Evolutionary conservation across 306 rosid species (phyloP).

Genomic region (Sphenostylis stenocarpa): DNA sequence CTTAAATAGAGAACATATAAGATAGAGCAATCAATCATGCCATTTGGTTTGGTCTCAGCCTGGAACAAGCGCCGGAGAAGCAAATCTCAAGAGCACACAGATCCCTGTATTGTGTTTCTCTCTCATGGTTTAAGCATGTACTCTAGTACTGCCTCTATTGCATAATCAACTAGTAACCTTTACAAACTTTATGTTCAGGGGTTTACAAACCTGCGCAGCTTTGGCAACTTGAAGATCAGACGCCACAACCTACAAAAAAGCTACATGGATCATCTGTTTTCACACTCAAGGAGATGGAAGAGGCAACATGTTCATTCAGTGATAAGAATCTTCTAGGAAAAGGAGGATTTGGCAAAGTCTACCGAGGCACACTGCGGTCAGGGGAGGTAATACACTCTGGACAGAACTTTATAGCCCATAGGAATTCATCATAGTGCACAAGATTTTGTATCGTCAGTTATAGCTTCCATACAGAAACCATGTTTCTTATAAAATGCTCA

Average conservation of each 20-base stretch:
- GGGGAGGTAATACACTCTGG: conserved; percentile 64
- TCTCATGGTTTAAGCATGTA: background rate
- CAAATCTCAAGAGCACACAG: conserved; percentile 72
- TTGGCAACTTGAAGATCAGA: conserved; percentile 84
- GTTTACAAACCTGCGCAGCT: conserved; percentile 69
- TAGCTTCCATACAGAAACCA: conserved; percentile 7
- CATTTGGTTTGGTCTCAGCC: conserved; percentile 87
- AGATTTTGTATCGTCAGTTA: background rate
- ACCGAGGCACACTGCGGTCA: conserved; percentile 69
- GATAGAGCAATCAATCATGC: conserved; percentile 53
- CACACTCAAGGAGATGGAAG: conserved; percentile 91
- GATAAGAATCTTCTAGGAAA: conserved; percentile 83
- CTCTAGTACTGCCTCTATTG: background rate
- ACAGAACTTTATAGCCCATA: background rate
- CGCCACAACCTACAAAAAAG: conserved; percentile 55
- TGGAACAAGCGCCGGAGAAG: conserved; percentile 95
- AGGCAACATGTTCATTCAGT: conserved; percentile 84
- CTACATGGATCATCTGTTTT: conserved; percentile 77
- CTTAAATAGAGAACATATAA: conserved; percentile 20
- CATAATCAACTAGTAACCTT: conserved; percentile 12
- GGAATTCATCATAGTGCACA: conserved; percentile 10
- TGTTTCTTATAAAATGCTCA: conserved; percentile 7
- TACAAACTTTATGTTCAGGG: conserved; percentile 52
- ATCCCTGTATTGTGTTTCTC: conserved; percentile 60
- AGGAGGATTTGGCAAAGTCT: conserved; percentile 95